Base-by-base conservation (phyloP, 768 basidiomycete species). In the Naganishia randhawae region DNA sequence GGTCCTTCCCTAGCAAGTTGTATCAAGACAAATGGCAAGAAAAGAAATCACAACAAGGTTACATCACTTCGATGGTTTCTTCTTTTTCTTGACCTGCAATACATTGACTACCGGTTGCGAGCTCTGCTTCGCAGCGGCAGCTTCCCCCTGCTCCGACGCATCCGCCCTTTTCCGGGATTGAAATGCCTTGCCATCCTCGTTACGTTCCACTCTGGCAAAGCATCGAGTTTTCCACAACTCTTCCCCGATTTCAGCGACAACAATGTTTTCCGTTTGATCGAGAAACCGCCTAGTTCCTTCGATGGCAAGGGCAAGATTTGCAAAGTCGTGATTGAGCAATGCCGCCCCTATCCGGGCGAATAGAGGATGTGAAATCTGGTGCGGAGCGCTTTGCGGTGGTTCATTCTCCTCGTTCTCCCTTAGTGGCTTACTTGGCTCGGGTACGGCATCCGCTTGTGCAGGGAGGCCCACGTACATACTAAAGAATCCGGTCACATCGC, bases 401-500 rank as follows among this genome's bases (percentile, higher is more conserved):
- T 37, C 33, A 33, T 22, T 66, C 54, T 63, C 50, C 39, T 35
- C 42, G 9, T 64, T 54, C 32, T 48, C n/a, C 17, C 45, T 32
- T n/a, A 55, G 27, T 10, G 61, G 29, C 16, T 25, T 27, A 22
- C 11, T 39, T 32, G 76, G 29, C 8, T 27, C 10, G 50, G 63
- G 0, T 27, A 42, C 35, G 17, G 9, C 48, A 50, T 52, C 48
- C 17, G 35, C 42, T 52, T 54, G 22, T 45, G 61, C 14, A 53
- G 51, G 32, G 42, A 65, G 10, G 63, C 31, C 71, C 54, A 83
- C 82, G 71, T 83, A 81, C 33, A 85, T 83, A n/a, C 86, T 85
- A 77, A 97, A 97, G 82, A 99, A 99, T 0, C 90, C 95, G 2
- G 93, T 97, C 17, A 95, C 85, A 1, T 90, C 89, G 1, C 94